Conservation (phyloP, 305 asterid species). For the Withania somnifera region DNA sequence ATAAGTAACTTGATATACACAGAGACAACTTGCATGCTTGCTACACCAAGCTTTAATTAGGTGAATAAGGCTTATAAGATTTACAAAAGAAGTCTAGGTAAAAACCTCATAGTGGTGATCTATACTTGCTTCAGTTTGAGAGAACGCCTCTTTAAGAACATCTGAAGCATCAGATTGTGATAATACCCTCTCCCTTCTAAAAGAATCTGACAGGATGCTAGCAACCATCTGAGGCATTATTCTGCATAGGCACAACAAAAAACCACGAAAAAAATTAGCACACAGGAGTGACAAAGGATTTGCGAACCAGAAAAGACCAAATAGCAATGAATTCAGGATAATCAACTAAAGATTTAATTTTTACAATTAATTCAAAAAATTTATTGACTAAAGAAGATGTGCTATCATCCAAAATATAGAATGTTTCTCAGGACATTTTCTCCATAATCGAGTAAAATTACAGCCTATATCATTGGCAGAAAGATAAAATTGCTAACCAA, state of each 20-base stretch:
- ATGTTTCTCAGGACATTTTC: neutral
- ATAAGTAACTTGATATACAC: neutral
- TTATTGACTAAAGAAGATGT: neutral
- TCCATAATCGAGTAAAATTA: neutral
- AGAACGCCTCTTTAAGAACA: slow-evolving; percentile 88
- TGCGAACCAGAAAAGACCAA: neutral
- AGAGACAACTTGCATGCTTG: neutral
- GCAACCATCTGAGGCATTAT: slow-evolving; percentile 79
- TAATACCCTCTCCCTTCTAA: slow-evolving; percentile 59
- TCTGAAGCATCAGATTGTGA: slow-evolving; percentile 67
- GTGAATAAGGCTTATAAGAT: neutral
- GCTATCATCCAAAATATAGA: neutral
- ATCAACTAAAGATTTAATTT: neutral
- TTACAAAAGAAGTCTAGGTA: slow-evolving; percentile 2
- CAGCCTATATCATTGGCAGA: neutral
- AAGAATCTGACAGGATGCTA: slow-evolving; percentile 68
- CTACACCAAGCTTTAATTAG: neutral
- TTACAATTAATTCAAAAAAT: neutral
- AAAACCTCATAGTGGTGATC: slow-evolving; percentile 86
- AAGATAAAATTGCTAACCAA: neutral
- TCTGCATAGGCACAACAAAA: slow-evolving; percentile 33
- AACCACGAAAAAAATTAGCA: slow-evolving; percentile 16
- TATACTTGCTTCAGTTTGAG: slow-evolving; percentile 70
- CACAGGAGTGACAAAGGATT: neutral
- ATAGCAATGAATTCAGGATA: neutral